Conservation (phyloP, 257 asterid species). For the Solanum arcanum region DNA sequence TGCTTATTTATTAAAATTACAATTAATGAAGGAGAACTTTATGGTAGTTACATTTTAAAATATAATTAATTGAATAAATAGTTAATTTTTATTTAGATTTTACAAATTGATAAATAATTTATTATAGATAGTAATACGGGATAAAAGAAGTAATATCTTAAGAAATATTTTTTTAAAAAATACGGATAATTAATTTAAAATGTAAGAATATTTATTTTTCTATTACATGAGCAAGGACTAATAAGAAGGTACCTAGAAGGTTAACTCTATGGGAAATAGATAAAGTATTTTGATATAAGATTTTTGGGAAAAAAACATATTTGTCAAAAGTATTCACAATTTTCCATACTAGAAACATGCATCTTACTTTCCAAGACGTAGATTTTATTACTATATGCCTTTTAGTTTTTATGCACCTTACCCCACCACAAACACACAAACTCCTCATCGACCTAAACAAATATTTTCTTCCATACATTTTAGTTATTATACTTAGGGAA, state of each 20-base stretch:
- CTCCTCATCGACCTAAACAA: neutral
- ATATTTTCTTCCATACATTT: neutral
- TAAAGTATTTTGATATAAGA: neutral
- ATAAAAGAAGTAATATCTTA: too few species aligned
- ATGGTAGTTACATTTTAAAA: too few species aligned
- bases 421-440: neutral
- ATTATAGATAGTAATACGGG: too few species aligned
- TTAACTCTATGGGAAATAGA: slow-evolving; percentile 6
- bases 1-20: neutral
- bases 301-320: neutral
- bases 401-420: neutral
- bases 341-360: neutral
- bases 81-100: too few species aligned
- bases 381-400: neutral
- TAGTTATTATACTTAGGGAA: neutral
- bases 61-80: neutral
- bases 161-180: too few species aligned
- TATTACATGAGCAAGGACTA: neutral
- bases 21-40: neutral
- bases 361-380: neutral
- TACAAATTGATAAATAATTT: too few species aligned
- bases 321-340: neutral
- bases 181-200: too few species aligned
- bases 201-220: neutral
- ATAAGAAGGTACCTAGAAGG: slow-evolving; percentile 20